Evolutionary conservation across 345 rosid genomes (phyloP).

Genomic region (Kernera saxatilis): DNA sequence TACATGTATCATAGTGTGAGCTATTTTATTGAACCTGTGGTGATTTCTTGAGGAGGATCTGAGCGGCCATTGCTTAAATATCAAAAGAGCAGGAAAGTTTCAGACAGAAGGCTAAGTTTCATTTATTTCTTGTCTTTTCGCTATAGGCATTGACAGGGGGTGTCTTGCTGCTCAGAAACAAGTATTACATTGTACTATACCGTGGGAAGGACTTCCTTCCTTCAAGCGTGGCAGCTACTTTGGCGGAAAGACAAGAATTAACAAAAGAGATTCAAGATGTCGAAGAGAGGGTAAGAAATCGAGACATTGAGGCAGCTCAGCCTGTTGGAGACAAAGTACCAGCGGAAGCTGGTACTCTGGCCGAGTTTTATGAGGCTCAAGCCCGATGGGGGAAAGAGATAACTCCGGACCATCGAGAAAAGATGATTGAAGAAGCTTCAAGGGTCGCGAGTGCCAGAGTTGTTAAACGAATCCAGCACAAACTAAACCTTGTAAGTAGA

Average conservation of each 20-base stretch:
- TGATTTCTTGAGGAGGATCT: neutral
- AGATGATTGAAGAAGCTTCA: constrained; percentile 87
- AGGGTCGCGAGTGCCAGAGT: constrained; percentile 57
- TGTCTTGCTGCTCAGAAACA: constrained; percentile 85
- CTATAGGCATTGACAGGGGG: constrained; percentile 85
- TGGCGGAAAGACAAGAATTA: constrained; percentile 78
- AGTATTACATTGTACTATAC: constrained; percentile 84
- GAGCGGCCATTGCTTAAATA: neutral
- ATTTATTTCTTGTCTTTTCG: neutral
- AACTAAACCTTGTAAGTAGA: constrained; percentile 65
- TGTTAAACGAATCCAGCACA: constrained; percentile 71
- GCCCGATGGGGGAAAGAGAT: constrained; percentile 85
- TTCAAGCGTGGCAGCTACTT: constrained; percentile 69
- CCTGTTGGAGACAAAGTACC: constrained; percentile 47
- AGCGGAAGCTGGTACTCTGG: constrained; percentile 83
- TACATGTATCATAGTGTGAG: neutral
- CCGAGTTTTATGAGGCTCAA: constrained; percentile 98
- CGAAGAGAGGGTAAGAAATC: constrained; percentile 66
- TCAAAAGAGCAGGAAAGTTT: neutral
- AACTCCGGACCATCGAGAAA: constrained; percentile 72
- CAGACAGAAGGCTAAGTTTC: neutral
- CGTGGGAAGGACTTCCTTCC: constrained; percentile 99
- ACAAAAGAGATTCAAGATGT: constrained; percentile 74
- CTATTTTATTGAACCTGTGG: neutral
- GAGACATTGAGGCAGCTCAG: constrained; percentile 42